Evolutionary conservation across 169 alveolate species (phyloP).

Genomic region (Cyclospora cayetanensis): DNA sequence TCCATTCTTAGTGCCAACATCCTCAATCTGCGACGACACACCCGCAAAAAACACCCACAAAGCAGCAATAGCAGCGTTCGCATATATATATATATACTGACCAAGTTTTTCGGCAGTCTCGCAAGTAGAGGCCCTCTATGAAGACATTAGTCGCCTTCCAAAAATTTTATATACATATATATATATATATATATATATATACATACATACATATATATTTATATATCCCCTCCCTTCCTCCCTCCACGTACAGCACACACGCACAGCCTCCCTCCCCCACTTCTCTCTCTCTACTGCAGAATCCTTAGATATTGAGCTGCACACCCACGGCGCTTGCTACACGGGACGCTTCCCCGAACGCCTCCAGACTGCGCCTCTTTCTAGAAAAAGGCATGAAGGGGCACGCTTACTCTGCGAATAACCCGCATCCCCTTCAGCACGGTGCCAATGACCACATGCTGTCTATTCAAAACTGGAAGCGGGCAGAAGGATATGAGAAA

Average conservation of each 20-base stretch:
- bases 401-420: constrained; percentile 25
- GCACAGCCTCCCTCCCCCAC: neutral
- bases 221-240: neutral
- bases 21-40: no score
- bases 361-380: no score
- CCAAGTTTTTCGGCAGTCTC: no score
- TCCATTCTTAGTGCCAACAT: neutral
- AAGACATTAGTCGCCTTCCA: no score
- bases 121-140: no score
- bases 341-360: no score
- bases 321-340: no score
- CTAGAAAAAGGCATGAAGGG: no score
- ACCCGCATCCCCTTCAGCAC: constrained; percentile 72
- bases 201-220: neutral
- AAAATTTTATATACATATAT: neutral
- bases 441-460: constrained; percentile 72
- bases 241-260: neutral
- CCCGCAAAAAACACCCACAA: no score
- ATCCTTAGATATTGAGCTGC: neutral
- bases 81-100: no score
- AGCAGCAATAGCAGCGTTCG: no score
- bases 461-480: neutral
- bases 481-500: constrained; percentile 69
- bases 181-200: no score
- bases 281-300: neutral